Evolutionary conservation across 1,284 basidiomycete species (phyloP).

Genomic region (Retiboletus flavoniger): DNA sequence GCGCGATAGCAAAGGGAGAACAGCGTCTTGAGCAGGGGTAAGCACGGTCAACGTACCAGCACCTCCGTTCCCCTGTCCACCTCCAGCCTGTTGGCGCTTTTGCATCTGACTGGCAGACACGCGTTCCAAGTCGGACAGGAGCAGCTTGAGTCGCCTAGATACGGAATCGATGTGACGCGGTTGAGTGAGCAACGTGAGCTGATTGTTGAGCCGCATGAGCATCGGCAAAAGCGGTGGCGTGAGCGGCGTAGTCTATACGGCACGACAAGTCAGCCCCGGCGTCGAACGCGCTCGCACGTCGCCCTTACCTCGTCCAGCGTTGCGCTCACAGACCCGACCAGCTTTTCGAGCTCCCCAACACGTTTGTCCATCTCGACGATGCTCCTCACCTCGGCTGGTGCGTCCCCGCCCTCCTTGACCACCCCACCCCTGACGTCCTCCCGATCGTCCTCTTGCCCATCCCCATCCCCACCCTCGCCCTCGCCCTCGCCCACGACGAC

Average conservation of each 20-base stretch:
- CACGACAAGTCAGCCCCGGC: slow-evolving; percentile 3
- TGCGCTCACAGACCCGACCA: slow-evolving; percentile 73
- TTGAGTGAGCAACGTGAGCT: slow-evolving; percentile 87
- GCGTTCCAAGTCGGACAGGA: slow-evolving; percentile 91
- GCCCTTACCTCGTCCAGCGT: slow-evolving; percentile 68
- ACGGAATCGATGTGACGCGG: slow-evolving; percentile 97
- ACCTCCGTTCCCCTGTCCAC: slow-evolving; percentile 24
- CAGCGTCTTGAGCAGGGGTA: slow-evolving; percentile 57
- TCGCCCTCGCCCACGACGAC: slow-evolving; percentile 51
- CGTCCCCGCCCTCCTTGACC: slow-evolving; percentile 26
- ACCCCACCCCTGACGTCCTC: slow-evolving; percentile 16
- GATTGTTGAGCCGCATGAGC: slow-evolving; percentile 79
- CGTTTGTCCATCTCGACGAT: slow-evolving; percentile 76
- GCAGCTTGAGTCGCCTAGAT: slow-evolving; percentile 88
- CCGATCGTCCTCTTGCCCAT: slow-evolving; percentile 12
- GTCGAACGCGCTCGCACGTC: neutral
- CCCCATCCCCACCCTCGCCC: neutral
- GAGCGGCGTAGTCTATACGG: slow-evolving; percentile 46
- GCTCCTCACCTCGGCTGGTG: slow-evolving; percentile 40
- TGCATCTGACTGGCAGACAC: slow-evolving; percentile 46
- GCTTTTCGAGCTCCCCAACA: slow-evolving; percentile 74
- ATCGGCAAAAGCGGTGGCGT: slow-evolving; percentile 82
- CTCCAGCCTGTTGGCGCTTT: slow-evolving; percentile 41
- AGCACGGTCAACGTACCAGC: slow-evolving; percentile 41
- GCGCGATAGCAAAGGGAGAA: slow-evolving; percentile 77